Conservation (phyloP, 164 flowering plant genomes). For the Vitis rupestris region DNA sequence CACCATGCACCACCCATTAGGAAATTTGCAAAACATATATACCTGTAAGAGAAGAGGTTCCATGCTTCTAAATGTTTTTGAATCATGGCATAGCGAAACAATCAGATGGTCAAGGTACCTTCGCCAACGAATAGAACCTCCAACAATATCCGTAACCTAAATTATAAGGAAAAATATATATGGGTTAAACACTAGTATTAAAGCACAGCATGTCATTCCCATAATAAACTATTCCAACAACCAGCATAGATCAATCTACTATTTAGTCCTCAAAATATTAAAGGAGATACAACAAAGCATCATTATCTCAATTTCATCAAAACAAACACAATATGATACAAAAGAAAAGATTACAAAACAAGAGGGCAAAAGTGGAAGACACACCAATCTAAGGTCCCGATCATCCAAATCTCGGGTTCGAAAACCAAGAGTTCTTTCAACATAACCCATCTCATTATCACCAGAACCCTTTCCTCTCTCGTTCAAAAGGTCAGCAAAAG, state of each 20-base stretch:
- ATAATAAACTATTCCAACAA: too few relatives aligned
- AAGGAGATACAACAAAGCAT: background rate
- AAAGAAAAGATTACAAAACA: background rate
- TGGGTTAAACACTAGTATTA: background rate
- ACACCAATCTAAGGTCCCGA: slow-evolving; percentile 83
- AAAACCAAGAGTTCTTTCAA: slow-evolving; percentile 83
- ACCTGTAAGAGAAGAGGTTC: slow-evolving; percentile 97
- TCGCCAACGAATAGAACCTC: slow-evolving; percentile 92
- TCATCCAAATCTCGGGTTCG: slow-evolving; percentile 73
- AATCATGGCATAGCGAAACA: slow-evolving; percentile 60
- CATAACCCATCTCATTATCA: slow-evolving; percentile 84
- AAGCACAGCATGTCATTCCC: too few relatives aligned
- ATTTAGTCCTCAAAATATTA: background rate
- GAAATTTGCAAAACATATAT: background rate
- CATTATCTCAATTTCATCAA: background rate
- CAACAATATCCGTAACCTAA: slow-evolving; percentile 90
- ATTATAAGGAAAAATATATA: background rate
- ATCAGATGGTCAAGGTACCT: slow-evolving; percentile 86
- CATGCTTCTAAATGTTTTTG: slow-evolving; percentile 53
- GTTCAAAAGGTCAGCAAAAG: slow-evolving; percentile 87
- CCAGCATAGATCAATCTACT: background rate
- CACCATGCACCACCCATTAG: too few relatives aligned
- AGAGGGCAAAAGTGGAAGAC: background rate
- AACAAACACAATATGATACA: background rate
- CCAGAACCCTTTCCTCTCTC: slow-evolving; percentile 84